Conservation (phyloP, 139 green algal species). For the Asterochloris sp. region DNA sequence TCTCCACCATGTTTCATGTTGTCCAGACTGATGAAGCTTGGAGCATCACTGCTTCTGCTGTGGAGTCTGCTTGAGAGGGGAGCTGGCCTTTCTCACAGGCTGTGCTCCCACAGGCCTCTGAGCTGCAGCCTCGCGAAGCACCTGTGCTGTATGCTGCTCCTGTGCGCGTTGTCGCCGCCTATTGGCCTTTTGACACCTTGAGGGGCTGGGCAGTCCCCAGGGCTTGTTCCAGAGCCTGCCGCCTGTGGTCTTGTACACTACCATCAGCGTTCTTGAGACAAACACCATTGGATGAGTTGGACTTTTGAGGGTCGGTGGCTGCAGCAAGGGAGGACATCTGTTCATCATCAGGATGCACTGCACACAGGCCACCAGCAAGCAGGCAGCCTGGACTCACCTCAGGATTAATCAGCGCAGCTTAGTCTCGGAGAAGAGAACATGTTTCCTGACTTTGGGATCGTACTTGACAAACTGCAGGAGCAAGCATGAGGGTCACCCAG, state of each 20-base stretch:
- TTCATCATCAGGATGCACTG: too few species aligned
- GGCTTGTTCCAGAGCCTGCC: constrained; percentile 59
- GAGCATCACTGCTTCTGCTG: too few species aligned
- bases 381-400: not conserved
- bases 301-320: not conserved
- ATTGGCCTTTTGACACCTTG: constrained; percentile 41
- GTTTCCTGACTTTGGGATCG: constrained; percentile 62
- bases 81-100: too few species aligned
- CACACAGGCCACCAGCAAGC: too few species aligned
- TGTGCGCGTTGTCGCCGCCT: constrained; percentile 34
- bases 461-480: constrained; percentile 69
- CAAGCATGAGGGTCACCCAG: too few species aligned
- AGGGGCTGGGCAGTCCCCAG: constrained; percentile 41
- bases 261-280: constrained; percentile 29
- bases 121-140: constrained; percentile 9
- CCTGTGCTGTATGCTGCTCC: constrained; percentile 1
- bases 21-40: too few species aligned
- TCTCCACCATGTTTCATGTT: too few species aligned
- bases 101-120: not conserved
- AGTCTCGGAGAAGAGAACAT: constrained; percentile 78
- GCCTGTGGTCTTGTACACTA: constrained; percentile 66
- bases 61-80: too few species aligned
- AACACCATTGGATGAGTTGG: constrained; percentile 33
- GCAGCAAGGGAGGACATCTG: too few species aligned
- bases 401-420: constrained; percentile 56